Base-by-base conservation (phyloP, 257 asterid genomes). In the Solanum medicagineum region DNA sequence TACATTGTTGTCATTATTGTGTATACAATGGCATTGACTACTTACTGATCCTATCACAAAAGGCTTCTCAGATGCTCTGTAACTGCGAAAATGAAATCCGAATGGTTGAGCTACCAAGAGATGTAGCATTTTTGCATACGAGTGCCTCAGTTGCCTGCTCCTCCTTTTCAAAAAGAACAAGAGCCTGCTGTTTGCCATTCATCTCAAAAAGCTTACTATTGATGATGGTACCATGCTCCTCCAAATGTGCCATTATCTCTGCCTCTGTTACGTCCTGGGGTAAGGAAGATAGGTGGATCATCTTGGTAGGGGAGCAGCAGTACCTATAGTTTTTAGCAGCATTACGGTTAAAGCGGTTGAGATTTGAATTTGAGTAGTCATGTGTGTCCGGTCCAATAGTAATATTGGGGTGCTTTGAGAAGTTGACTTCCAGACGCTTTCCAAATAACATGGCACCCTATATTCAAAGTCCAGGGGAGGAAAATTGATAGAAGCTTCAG, bases 111-210 rank as follows among this genome's bases (percentile, higher is more conserved):
- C 98, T 98, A 81, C 91, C 90, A 29, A 97, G 96, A 5, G 97
- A 90, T 12, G 98, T 94, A 32, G 99, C 99, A 87, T 97, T 98
- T 91, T 97, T 97, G 93, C 99, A 94, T 85, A 93, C 97, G 80
- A 97, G 97, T 84, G 98, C 97, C 90, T 97, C 99, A 49, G 99
- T 92, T 42, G 99, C 98, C 90, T 92, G 95, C 91, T 95, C 98
- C 90, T 97, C 98, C 19, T 87, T 94, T 88, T 97, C 98, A 70
- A 93, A 94, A 60, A 93, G 97, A 84, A 95, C 93, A 47, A 95
- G 98, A 88, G 97, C 95, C 89, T 95, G 99, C 87, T 97, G 95
- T 93, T 95, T 95, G 24, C 99, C 97, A 20, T 97, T 97, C 97
- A 93, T 94, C 90, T 95, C 99, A 86, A 97, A 96, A 16, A 95